phyloP scores from a whole-genome alignment of 441 rosid species.

The Viola pubescens region DNA sequence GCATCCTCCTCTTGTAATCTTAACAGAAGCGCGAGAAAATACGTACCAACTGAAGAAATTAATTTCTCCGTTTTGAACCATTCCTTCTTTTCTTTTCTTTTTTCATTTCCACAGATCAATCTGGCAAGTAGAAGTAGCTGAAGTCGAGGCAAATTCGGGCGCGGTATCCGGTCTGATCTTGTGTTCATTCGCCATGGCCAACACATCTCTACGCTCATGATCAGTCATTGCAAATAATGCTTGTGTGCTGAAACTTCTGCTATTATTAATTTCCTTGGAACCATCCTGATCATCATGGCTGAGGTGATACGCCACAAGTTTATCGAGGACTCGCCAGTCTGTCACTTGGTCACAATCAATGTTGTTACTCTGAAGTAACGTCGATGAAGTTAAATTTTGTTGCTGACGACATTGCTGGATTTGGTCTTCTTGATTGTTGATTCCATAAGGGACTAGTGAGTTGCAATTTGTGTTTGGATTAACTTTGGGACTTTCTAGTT shows the following conservation, averaged over 20 bases:
- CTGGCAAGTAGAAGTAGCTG: constrained; percentile 58
- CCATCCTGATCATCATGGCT: constrained; percentile 54
- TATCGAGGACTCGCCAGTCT: constrained; percentile 94
- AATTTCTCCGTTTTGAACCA: too few relatives aligned
- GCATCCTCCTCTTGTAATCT: constrained; percentile 17
- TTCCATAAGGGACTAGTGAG: constrained; percentile 35
- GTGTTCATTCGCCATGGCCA: constrained; percentile 25
- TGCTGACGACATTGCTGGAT: constrained; percentile 30
- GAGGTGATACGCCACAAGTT: constrained; percentile 93
- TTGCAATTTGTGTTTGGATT: constrained; percentile 37
- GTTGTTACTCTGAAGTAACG: constrained; percentile 18
- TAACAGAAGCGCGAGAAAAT: too few relatives aligned
- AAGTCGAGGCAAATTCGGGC: constrained; percentile 59
- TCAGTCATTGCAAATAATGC: constrained; percentile 32
- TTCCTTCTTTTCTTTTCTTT: constrained; percentile 9
- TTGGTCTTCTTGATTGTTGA: constrained; percentile 51
- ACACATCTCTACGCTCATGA: constrained; percentile 24
- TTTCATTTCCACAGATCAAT: constrained; percentile 85
- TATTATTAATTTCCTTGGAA: constrained; percentile 27
- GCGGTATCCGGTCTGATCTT: constrained; percentile 40
- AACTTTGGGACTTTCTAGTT: constrained; percentile 71
- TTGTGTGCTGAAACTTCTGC: constrained; percentile 22
- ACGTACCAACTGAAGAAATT: too few relatives aligned
- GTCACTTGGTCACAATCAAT: constrained; percentile 51
- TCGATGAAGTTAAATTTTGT: constrained; percentile 36